These are phyloP conservation scores for Lasiosphaeria ovina DNA, from an alignment of 495 filamentous ascomycete species.

Conservation along the genomic window DNA sequence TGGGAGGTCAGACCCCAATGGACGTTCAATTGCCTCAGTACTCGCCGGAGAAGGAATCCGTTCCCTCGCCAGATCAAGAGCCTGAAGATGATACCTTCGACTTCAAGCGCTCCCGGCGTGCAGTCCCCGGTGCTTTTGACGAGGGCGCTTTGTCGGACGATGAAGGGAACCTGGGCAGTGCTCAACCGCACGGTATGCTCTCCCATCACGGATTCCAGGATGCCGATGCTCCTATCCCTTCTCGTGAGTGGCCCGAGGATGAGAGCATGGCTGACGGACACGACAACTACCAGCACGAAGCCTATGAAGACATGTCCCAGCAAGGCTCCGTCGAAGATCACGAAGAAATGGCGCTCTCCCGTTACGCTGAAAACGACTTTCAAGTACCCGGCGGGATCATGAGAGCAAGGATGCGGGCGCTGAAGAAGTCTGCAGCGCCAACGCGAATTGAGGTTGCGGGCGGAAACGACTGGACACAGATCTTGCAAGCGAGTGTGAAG, in stretches of 20 bases:
- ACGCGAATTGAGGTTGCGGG: slow-evolving; percentile 55
- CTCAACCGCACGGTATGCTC: slow-evolving; percentile 77
- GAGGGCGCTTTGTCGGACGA: slow-evolving; percentile 53
- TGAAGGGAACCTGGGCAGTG: slow-evolving; percentile 30
- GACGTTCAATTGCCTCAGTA: background rate
- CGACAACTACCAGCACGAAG: slow-evolving; percentile 52
- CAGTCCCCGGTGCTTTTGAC: slow-evolving; percentile 77
- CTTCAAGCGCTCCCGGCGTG: slow-evolving; percentile 65
- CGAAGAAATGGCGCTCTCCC: slow-evolving; percentile 38
- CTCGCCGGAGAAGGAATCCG: slow-evolving; percentile 17
- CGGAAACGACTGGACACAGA: slow-evolving; percentile 80
- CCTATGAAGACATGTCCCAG: slow-evolving; percentile 29
- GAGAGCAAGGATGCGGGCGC: slow-evolving; percentile 54
- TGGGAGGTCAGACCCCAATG: slow-evolving; percentile 12
- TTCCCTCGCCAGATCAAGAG: slow-evolving; percentile 35
- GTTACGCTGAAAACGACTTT: slow-evolving; percentile 33
- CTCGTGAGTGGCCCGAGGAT: slow-evolving; percentile 57
- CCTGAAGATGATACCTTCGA: slow-evolving; percentile 78
- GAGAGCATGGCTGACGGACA: slow-evolving; percentile 61
- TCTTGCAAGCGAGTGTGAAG: slow-evolving; percentile 87
- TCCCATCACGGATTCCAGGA: slow-evolving; percentile 75
- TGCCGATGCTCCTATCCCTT: slow-evolving; percentile 65
- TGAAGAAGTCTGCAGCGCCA: slow-evolving; percentile 57
- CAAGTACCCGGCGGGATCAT: slow-evolving; percentile 53
- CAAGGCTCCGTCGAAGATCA: slow-evolving; percentile 43